phyloP scores from a whole-genome alignment of 257 asterid species.

The Lycium barbarum region DNA sequence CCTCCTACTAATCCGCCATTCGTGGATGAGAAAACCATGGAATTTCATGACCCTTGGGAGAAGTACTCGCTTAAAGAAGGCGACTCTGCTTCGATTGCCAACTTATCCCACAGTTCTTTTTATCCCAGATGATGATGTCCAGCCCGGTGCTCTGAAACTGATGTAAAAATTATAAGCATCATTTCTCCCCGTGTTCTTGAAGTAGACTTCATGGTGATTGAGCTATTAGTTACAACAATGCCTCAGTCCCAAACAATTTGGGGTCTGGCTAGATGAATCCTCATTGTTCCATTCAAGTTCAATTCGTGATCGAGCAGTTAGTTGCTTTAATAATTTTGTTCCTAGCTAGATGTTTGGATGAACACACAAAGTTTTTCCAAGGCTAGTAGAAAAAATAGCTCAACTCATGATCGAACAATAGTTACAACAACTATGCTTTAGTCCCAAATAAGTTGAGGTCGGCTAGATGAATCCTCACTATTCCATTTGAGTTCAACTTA shows the following conservation, averaged over 20 bases:
- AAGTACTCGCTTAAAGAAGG: slow-evolving; percentile 21
- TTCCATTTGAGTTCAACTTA: neutral
- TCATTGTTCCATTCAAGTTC: neutral
- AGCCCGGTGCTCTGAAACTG: neutral
- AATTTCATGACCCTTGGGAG: slow-evolving; percentile 40
- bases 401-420: neutral
- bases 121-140: slow-evolving; percentile 40
- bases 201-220: neutral
- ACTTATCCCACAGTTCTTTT: slow-evolving; percentile 43
- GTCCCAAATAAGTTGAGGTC: neutral
- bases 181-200: neutral
- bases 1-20: slow-evolving; percentile 38
- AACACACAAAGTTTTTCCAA: neutral
- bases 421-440: neutral
- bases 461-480: neutral
- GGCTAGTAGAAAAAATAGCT: too few relatives aligned
- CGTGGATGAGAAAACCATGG: slow-evolving; percentile 51
- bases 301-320: neutral
- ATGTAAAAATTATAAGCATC: neutral
- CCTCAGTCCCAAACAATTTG: neutral
- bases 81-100: slow-evolving; percentile 41
- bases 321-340: neutral
- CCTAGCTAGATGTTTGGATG: too few relatives aligned
- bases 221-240: neutral
- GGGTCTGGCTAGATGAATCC: neutral